These are phyloP conservation scores for Mycena rosella DNA, from an alignment of 768 basidiomycete genomes.

Conservation along the genomic window DNA sequence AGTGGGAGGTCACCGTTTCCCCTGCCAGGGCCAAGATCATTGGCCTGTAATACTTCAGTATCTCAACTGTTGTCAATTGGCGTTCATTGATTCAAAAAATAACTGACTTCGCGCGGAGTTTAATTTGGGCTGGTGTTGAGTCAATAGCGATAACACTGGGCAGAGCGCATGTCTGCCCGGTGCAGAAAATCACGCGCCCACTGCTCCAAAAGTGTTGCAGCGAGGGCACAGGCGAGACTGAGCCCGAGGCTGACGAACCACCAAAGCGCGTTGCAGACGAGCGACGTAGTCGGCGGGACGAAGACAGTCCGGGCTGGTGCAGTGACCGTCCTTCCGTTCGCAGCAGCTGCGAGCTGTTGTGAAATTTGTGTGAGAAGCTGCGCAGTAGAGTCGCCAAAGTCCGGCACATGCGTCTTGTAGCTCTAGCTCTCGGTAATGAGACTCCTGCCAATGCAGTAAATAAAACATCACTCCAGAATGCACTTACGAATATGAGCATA, in stretches of 20 bases:
- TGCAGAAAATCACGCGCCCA: too few species aligned
- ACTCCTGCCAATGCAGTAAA: conserved; percentile 9
- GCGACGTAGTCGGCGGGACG: too few species aligned
- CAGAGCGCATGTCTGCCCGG: too few species aligned
- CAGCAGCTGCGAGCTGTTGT: conserved; percentile 16
- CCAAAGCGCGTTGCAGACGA: not conserved
- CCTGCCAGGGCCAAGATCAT: conserved; percentile 41
- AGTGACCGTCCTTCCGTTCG: not conserved
- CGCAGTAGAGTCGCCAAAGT: conserved; percentile 1
- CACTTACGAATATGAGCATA: not conserved
- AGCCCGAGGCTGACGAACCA: conserved; percentile 10
- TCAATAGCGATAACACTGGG: too few species aligned
- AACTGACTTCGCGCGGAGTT: too few species aligned
- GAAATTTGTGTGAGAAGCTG: conserved; percentile 1
- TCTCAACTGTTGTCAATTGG: too few species aligned
- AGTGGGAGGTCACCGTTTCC: conserved; percentile 50
- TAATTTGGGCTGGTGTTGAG: too few species aligned
- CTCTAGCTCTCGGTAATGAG: conserved; percentile 17
- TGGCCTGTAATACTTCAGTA: conserved; percentile 32
- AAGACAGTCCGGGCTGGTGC: not conserved
- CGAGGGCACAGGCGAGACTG: too few species aligned
- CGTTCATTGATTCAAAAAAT: too few species aligned
- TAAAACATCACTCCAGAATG: not conserved
- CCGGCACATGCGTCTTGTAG: conserved; percentile 1
- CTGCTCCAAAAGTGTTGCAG: too few species aligned